These are phyloP conservation scores for Phytophthora ramorum DNA, from an alignment of 352 stramenopile genomes.

Conservation along the genomic window DNA sequence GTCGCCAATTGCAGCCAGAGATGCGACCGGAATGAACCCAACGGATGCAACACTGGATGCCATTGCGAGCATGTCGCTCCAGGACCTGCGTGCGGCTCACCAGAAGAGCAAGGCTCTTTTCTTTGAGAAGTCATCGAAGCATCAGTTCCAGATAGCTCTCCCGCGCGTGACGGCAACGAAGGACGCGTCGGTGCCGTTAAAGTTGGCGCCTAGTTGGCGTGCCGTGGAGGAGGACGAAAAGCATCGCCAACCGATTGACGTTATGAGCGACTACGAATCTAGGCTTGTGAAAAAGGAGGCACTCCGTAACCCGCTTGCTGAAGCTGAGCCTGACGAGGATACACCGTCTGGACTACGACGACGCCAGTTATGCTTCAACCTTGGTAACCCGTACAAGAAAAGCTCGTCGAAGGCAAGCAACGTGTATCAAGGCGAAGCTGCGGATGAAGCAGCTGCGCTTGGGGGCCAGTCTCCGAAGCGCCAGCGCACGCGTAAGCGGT, in stretches of 20 bases:
- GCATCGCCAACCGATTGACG: conserved; percentile 84
- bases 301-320: conserved; percentile 81
- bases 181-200: conserved; percentile 38
- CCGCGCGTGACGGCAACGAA: conserved; percentile 31
- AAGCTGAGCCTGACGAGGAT: conserved; percentile 87
- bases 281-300: conserved; percentile 89
- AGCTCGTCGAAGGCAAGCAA: conserved; percentile 85
- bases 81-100: conserved; percentile 61
- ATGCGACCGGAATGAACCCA: conserved; percentile 27
- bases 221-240: conserved; percentile 83
- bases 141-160: conserved; percentile 46
- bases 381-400: conserved; percentile 92
- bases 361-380: conserved; percentile 85
- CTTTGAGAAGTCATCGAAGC: conserved; percentile 55
- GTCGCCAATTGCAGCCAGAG: conserved; percentile 38
- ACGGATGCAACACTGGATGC: conserved; percentile 55
- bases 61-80: conserved; percentile 69
- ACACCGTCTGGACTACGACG: conserved; percentile 73
- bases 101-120: conserved; percentile 58
- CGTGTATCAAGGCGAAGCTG: conserved; percentile 85
- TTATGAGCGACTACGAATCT: conserved; percentile 91
- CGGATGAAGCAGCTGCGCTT: conserved; percentile 82
- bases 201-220: conserved; percentile 64
- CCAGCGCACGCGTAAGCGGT: conserved; percentile 85
- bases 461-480: conserved; percentile 82